Evolutionary conservation across 352 stramenopile genomes (phyloP).

Genomic region (Globisporangium mamillatum): DNA sequence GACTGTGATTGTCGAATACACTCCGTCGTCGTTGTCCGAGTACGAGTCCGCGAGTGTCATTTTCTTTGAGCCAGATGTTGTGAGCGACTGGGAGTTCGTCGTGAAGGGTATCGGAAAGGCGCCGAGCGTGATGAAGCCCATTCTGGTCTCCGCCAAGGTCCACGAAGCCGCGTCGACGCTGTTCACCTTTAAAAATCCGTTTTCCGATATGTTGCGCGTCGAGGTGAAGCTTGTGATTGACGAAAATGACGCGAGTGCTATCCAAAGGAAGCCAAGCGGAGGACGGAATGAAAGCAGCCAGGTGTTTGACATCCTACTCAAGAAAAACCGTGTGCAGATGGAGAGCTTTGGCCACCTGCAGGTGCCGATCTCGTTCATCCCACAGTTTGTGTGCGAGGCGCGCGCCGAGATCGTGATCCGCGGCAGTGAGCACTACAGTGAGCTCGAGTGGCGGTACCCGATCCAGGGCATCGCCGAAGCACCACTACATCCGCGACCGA

Average conservation of each 20-base stretch:
- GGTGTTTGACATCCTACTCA: conserved; percentile 79
- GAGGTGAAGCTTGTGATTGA: conserved; percentile 64
- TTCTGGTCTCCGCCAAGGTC: conserved; percentile 65
- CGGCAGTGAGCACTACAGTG: conserved; percentile 57
- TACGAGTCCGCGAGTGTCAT: conserved; percentile 65
- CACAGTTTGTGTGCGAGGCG: conserved; percentile 63
- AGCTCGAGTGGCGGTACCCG: conserved; percentile 78
- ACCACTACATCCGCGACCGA: conserved; percentile 50
- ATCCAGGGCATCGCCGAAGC: conserved; percentile 70
- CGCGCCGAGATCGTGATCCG: conserved; percentile 68
- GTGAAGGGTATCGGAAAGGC: conserved; percentile 72
- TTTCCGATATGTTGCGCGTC: conserved; percentile 73
- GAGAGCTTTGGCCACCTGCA: conserved; percentile 83
- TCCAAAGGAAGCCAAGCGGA: neutral
- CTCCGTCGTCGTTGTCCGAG: conserved; percentile 85
- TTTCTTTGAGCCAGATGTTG: conserved; percentile 68
- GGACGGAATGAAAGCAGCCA: neutral
- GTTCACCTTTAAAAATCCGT: conserved; percentile 93
- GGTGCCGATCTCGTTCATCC: conserved; percentile 90
- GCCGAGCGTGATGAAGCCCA: conserved; percentile 90
- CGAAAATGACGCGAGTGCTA: neutral
- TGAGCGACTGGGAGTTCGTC: conserved; percentile 89
- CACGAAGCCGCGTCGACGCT: conserved; percentile 79
- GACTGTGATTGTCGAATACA: conserved; percentile 85
- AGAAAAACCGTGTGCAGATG: conserved; percentile 70